Conservation (phyloP, 331 rosid genomes). For the Phaseolus coccineus region DNA sequence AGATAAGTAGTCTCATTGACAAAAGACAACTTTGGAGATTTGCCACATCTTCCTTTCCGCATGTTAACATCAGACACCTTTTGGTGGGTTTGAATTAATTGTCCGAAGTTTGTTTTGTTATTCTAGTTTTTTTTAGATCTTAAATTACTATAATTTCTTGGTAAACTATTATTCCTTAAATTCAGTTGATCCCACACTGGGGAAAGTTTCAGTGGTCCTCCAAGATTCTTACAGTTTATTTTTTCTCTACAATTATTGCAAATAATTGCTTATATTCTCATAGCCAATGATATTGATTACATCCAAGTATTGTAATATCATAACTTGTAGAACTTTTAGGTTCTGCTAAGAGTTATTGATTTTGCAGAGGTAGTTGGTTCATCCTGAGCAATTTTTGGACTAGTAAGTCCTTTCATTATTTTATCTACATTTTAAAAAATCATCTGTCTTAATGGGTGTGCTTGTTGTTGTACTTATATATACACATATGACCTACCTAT, state of each 20-base stretch:
- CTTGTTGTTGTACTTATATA: not conserved
- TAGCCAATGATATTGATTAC: constrained; percentile 55
- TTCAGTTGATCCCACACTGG: constrained; percentile 78
- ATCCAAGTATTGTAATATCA: constrained; percentile 57
- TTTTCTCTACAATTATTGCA: constrained; percentile 77
- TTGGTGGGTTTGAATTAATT: constrained; percentile 60
- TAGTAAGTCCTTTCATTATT: constrained; percentile 60
- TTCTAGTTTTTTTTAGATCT: constrained; percentile 11
- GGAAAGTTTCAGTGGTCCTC: constrained; percentile 81
- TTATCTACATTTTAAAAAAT: not conserved
- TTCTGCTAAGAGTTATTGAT: constrained; percentile 83
- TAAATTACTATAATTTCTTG: constrained; percentile 42
- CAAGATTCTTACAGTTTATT: constrained; percentile 84
- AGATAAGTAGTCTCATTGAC: constrained; percentile 80
- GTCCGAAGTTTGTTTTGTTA: constrained; percentile 34
- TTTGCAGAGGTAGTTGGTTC: constrained; percentile 88
- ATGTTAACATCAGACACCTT: constrained; percentile 89
- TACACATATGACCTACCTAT: not conserved
- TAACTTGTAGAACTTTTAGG: constrained; percentile 78
- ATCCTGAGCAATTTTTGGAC: constrained; percentile 95
- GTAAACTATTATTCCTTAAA: constrained; percentile 87
- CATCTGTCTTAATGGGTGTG: constrained; percentile 4
- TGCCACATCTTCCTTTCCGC: constrained; percentile 82
- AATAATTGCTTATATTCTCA: constrained; percentile 67
- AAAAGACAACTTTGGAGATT: constrained; percentile 94